A percentile compares a stretch with the other conserved stretches of the same genome.
phyloP scores from a whole-genome alignment of 1,284 basidiomycete genomes.

The Irpex rosettiformis region DNA sequence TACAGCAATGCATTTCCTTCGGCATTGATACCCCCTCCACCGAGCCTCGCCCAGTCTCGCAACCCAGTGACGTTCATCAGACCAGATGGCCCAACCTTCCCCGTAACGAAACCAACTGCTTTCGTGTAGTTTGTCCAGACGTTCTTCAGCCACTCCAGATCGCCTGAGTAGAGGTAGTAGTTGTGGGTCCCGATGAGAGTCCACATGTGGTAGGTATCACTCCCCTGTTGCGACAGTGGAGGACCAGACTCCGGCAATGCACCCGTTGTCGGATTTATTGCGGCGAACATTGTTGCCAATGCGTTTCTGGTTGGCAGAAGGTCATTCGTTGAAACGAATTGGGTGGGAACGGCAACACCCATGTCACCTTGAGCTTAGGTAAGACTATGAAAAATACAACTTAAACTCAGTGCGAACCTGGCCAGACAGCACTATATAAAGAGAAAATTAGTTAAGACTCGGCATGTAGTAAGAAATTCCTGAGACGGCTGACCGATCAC shows the following conservation, averaged over 20 bases:
- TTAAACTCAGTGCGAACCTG: slow-evolving; percentile 28
- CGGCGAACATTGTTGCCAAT: slow-evolving; percentile 55
- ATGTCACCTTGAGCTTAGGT: slow-evolving; percentile 42
- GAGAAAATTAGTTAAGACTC: not conserved
- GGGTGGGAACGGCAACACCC: slow-evolving; percentile 59
- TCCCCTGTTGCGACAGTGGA: slow-evolving; percentile 50
- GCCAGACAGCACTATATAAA: slow-evolving; percentile 49
- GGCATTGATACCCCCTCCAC: slow-evolving; percentile 44
- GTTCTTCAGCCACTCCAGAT: slow-evolving; percentile 37
- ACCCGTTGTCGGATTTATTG: slow-evolving; percentile 47
- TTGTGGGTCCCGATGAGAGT: slow-evolving; percentile 44
- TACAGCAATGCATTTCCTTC: slow-evolving; percentile 48
- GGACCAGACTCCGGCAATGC: slow-evolving; percentile 57
- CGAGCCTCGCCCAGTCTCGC: slow-evolving; percentile 49
- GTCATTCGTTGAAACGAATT: slow-evolving; percentile 59
- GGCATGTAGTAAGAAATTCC: not conserved
- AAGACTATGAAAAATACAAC: not conserved
- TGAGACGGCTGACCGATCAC: slow-evolving; percentile 40
- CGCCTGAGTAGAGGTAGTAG: slow-evolving; percentile 45
- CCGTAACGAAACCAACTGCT: slow-evolving; percentile 41
- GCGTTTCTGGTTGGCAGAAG: slow-evolving; percentile 53
- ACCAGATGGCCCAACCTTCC: slow-evolving; percentile 41
- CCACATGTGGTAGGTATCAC: slow-evolving; percentile 42
- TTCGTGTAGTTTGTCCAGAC: slow-evolving; percentile 52
- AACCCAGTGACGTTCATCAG: slow-evolving; percentile 45